Conservation (phyloP, 805 yeast species). For the Scheffersomyces ergatensis region DNA sequence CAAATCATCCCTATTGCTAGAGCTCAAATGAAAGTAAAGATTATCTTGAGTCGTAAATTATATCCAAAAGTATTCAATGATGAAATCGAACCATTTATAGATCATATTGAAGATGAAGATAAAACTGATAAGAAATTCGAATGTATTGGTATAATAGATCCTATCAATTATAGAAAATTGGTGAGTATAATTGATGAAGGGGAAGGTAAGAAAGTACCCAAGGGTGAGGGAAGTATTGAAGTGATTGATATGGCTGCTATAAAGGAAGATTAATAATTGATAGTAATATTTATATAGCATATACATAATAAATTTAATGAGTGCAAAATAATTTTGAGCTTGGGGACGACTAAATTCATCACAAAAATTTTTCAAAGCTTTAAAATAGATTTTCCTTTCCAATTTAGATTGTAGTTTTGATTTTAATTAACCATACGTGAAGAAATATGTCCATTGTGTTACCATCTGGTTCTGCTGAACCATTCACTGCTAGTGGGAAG, state of each 20-base stretch:
- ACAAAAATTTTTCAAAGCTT: too few species aligned
- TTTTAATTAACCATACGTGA: too few species aligned
- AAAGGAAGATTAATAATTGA: too few species aligned
- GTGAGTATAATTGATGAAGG: conserved; percentile 55
- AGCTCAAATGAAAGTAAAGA: conserved; percentile 85
- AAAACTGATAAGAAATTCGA: conserved; percentile 49
- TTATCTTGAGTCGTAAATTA: conserved; percentile 55
- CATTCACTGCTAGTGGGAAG: conserved; percentile 48
- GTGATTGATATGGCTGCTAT: conserved; percentile 87
- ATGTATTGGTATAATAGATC: conserved; percentile 71
- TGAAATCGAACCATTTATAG: conserved; percentile 33
- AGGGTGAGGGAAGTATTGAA: conserved; percentile 67
- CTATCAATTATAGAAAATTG: conserved; percentile 72
- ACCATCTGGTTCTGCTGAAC: conserved; percentile 49
- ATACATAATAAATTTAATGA: neutral
- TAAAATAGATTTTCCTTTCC: too few species aligned
- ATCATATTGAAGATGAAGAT: conserved; percentile 33
- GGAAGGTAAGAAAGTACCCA: conserved; percentile 40
- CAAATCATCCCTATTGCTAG: conserved; percentile 92
- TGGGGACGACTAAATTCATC: too few species aligned
- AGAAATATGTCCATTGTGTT: conserved; percentile 40
- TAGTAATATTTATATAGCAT: too few species aligned
- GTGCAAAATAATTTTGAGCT: too few species aligned
- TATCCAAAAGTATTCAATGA: conserved; percentile 37
- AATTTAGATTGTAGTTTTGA: too few species aligned